Evolutionary conservation across 805 yeast species (phyloP).

Genomic region (Barnettozyma siamensis): DNA sequence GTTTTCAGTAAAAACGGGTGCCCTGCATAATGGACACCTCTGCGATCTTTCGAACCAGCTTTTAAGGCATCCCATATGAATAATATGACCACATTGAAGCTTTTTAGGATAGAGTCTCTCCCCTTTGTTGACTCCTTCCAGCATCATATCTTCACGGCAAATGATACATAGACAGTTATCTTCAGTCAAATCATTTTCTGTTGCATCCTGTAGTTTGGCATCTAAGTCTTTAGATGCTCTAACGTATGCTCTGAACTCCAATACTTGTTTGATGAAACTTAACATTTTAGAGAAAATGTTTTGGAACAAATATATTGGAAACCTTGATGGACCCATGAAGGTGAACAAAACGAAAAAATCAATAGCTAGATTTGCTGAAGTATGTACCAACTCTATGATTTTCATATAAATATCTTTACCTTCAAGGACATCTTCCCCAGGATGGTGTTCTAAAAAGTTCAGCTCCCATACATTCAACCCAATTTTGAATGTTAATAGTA

Average conservation of each 20-base stretch:
- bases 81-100: constrained; percentile 77
- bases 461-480: constrained; percentile 53
- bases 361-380: constrained; percentile 40
- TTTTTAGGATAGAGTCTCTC: constrained; percentile 62
- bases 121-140: constrained; percentile 30
- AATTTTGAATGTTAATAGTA: constrained; percentile 41
- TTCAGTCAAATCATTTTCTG: constrained; percentile 48
- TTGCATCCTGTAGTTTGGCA: constrained; percentile 55
- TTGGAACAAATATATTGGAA: constrained; percentile 44
- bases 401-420: constrained; percentile 55
- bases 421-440: constrained; percentile 71
- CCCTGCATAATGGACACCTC: constrained; percentile 88
- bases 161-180: constrained; percentile 72
- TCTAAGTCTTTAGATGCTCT: constrained; percentile 57
- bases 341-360: constrained; percentile 42
- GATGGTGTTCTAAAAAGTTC: constrained; percentile 35
- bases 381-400: constrained; percentile 46
- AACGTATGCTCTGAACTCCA: constrained; percentile 34
- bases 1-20: constrained; percentile 46
- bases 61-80: constrained; percentile 85
- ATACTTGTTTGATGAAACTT: constrained; percentile 29
- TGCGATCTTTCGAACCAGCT: constrained; percentile 92
- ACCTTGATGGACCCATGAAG: constrained; percentile 38
- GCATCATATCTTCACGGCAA: constrained; percentile 84
- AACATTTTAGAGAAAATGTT: constrained; percentile 38